Conservation (phyloP, 2,329 filamentous ascomycete genomes). For the Domatiomyces catenatus region DNA sequence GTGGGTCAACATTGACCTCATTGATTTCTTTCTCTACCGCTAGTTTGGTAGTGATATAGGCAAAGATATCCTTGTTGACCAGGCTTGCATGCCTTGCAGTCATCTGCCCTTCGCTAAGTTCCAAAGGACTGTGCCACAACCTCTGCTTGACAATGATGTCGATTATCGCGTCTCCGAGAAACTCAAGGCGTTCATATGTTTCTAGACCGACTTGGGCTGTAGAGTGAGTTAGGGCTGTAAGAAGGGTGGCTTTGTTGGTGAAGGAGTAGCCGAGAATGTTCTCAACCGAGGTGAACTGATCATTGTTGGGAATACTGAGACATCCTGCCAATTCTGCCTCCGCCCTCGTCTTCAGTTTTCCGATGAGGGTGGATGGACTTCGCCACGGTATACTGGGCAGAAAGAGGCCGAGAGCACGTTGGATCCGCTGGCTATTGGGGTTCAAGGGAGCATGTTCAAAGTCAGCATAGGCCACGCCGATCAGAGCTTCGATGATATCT, state of each 20-base stretch:
- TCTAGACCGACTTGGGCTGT: conserved; percentile 1
- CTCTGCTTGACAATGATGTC: conserved; percentile 57
- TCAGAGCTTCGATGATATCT: conserved; percentile 72
- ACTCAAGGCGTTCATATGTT: conserved; percentile 62
- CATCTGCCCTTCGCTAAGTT: conserved; percentile 45
- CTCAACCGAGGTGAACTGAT: conserved; percentile 34
- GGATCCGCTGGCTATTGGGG: conserved; percentile 36
- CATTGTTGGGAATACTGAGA: not conserved
- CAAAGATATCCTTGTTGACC: conserved; percentile 67
- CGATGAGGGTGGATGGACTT: conserved; percentile 21
- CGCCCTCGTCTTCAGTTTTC: not conserved
- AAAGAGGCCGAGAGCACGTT: conserved; percentile 41
- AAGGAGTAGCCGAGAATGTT: conserved; percentile 57
- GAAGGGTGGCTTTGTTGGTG: conserved; percentile 47
- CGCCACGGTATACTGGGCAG: conserved; percentile 45
- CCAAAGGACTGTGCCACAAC: conserved; percentile 27
- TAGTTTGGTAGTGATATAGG: conserved; percentile 39
- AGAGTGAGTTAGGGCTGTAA: conserved; percentile 65
- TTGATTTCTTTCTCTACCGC: conserved; percentile 2
- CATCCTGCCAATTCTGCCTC: conserved; percentile 20
- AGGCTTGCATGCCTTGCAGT: conserved; percentile 60
- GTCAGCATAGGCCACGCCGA: conserved; percentile 58
- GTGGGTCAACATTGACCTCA: conserved; percentile 10
- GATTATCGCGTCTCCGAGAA: conserved; percentile 71
- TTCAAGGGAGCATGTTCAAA: conserved; percentile 43